Base-by-base conservation (phyloP, 2,329 filamentous ascomycete genomes). In the Aureobasidium sp. region DNA sequence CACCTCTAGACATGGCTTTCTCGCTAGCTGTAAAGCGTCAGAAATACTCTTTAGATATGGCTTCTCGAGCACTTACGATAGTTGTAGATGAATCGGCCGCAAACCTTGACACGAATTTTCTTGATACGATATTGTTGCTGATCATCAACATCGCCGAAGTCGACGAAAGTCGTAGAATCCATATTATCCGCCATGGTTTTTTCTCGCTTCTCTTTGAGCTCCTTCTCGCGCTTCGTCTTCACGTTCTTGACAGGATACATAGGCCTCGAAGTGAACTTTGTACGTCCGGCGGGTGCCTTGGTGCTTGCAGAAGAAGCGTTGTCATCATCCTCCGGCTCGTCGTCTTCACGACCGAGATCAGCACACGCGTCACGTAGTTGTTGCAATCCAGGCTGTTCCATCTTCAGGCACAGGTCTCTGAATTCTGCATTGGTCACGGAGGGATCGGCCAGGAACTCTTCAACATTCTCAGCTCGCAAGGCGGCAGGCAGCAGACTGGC, bases 301-400 rank as follows among this genome's bases (percentile, higher is more conserved):
- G 57, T 17, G 24, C 35, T 60, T n/a, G 45, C n/a, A 42, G 45
- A 24, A 50, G 45, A 27, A 15, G 35, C 3, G 29, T 8, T 22
- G 22, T 75, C 72, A 15, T 72, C 72, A 3, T 73, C 70, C 3
- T 60, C 57, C 2, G 33, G 33, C 37, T 74, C 71, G 3, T 74
- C 70, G 31, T 77, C 74, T 14, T 70, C 72, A 15, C 78, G 72
- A 17, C 73, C 71, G 47, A 80, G 75, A 66, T 81, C 79, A 5
- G 78, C 79, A 65, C 79, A 81, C 15, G 79, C 78, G 67, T 82
- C 78, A 45, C 78, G 73, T 24, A 81, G 75, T 48, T 79, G 77
- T 64, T 82, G 78, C 2, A 81, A 70, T n/a, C 68, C 70, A 19
- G 79, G 78, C 48, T 75, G 73, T 62, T 81, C 79, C 50, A 81